Evolutionary conservation across 345 rosid species (phyloP).

Genomic region (Citrus trifoliata): DNA sequence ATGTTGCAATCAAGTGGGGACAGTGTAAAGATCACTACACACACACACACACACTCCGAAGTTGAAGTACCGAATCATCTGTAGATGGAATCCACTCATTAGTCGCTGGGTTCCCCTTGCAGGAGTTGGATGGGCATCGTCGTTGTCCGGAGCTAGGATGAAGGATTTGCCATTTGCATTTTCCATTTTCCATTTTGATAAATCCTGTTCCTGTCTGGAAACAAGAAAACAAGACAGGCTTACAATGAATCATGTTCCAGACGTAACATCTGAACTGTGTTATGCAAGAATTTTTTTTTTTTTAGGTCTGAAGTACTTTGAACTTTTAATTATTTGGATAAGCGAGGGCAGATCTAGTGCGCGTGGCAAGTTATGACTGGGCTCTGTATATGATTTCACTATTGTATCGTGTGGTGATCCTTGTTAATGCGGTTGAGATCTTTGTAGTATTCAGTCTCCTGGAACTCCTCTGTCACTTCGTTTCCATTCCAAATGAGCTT

Average conservation of each 20-base stretch:
- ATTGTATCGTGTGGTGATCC: constrained; percentile 62
- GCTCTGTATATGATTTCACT: too few species aligned
- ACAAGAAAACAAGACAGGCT: constrained; percentile 5
- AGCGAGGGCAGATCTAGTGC: neutral
- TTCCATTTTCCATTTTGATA: constrained; percentile 48
- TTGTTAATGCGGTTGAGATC: constrained; percentile 60
- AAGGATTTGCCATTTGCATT: constrained; percentile 26
- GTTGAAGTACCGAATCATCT: constrained; percentile 28
- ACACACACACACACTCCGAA: too few species aligned
- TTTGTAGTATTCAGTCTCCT: constrained; percentile 61
- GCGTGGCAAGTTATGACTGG: too few species aligned
- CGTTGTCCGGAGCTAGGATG: constrained; percentile 30
- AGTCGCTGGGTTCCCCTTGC: constrained; percentile 71
- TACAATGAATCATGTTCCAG: neutral
- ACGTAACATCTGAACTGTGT: neutral
- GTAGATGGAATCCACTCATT: constrained; percentile 65
- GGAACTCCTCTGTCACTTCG: constrained; percentile 46
- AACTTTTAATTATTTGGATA: neutral
- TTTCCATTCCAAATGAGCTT: constrained; percentile 31
- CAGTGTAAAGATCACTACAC: neutral
- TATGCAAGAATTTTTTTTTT: too few species aligned
- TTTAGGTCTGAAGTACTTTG: too few species aligned
- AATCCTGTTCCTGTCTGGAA: constrained; percentile 74
- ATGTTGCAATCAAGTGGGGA: neutral
- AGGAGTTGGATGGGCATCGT: constrained; percentile 28